Conservation (phyloP, 2,329 filamentous ascomycete genomes). For the Talaromyces sp. region DNA sequence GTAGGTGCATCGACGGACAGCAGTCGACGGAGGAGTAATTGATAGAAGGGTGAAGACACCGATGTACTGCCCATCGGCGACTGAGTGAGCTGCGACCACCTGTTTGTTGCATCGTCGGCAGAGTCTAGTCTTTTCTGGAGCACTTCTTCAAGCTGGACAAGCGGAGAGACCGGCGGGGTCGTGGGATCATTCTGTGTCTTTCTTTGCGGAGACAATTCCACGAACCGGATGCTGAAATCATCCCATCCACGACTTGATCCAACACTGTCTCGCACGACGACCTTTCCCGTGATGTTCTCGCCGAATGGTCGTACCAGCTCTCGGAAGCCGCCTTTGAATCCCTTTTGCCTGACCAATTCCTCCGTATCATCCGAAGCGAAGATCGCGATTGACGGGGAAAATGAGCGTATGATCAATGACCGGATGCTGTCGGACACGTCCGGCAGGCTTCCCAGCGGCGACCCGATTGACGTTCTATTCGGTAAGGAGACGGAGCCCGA, state of each 20-base stretch:
- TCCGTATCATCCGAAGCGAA: conserved; percentile 85
- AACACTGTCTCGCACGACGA: conserved; percentile 84
- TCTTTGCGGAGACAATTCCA: conserved; percentile 55
- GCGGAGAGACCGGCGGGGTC: conserved; percentile 28
- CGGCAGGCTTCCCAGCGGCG: conserved; percentile 49
- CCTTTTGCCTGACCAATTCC: conserved; percentile 73
- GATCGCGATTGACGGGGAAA: conserved; percentile 83
- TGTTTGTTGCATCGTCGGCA: conserved; percentile 54
- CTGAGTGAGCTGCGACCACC: conserved; percentile 25
- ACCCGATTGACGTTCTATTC: conserved; percentile 40
- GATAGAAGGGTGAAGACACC: conserved; percentile 71
- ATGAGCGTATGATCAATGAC: conserved; percentile 71
- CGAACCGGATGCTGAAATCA: conserved; percentile 85
- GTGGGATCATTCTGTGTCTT: conserved; percentile 29
- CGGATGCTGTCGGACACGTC: conserved; percentile 52
- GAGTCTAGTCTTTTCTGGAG: conserved; percentile 74
- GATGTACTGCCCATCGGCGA: conserved; percentile 21
- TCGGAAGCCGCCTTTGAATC: conserved; percentile 74
- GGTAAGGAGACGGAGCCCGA: conserved; percentile 51
- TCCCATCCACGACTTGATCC: conserved; percentile 79
- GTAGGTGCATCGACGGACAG: conserved; percentile 73
- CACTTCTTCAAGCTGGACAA: conserved; percentile 68
- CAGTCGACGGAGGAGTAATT: conserved; percentile 75
- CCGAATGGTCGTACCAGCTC: conserved; percentile 87
- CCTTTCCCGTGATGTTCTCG: conserved; percentile 78